Base-by-base conservation (phyloP, 305 asterid species). In the Nicotiana rustica region DNA sequence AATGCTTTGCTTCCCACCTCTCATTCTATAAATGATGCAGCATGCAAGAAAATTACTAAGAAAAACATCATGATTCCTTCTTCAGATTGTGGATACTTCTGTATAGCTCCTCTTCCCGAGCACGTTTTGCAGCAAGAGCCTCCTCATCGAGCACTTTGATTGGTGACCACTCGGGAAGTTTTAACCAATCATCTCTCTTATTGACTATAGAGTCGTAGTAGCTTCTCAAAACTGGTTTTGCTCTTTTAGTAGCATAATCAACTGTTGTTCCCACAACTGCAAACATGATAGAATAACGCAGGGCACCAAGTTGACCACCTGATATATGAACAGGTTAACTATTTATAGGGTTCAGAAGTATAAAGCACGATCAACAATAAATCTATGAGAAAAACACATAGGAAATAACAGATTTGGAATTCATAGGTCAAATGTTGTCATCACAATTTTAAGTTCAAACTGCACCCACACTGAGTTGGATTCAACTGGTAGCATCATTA, bases 111-210 rank as follows among this genome's bases (percentile, higher is more conserved):
- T 94, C 82, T 85, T 96, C 99, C 60, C 92, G 89, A 25, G 95
- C 92, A 10, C 88, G 93, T 81, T 96, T 94, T 36, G 94, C 97
- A 79, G 97, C 97, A 67, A 92, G 78, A 49, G 94, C 99, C 89
- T 94, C 98, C 56, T 96, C 99, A 8, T 96, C 98, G 3, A 92
- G 97, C 14, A 94, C 86, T 83, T 64, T 83, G 79, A 96, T 96
- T 5, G 98, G 99, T 7, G 99, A 94, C 99, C 99, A 93, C 82
- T 91, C 98, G 0, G 98, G 99, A 88, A 93, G 65, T 67, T 82
- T 89, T 8, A 91, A 83, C 98, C 97, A 93, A 70, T 85, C 84
- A 25, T 83, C 91, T 56, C 84, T 88, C 7, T 80, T 83, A 83
- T 85, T 91, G 12, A 62, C 78, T 71, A 41, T 21, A 38, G 88